phyloP scores from a whole-genome alignment of 805 yeast genomes.

The Torulaspora maleeae region DNA sequence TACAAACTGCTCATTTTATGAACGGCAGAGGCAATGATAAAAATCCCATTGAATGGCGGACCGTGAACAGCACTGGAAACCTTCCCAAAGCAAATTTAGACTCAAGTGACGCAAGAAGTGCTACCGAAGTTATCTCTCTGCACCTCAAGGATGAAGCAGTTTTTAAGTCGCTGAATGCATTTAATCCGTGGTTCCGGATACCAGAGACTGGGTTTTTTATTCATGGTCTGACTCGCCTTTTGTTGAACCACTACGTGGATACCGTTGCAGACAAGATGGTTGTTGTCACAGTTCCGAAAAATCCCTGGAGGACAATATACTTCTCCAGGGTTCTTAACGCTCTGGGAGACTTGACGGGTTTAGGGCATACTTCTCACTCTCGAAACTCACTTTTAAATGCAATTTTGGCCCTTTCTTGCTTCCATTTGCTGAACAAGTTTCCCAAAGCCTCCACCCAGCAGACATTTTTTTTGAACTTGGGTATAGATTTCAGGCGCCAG shows the following conservation, averaged over 20 bases:
- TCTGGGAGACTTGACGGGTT: not conserved
- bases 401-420: not conserved
- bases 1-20: no score
- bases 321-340: not conserved
- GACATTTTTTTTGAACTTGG: not conserved
- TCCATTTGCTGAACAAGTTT: not conserved
- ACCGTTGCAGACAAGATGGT: not conserved
- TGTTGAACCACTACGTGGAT: not conserved
- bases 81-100: not conserved
- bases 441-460: not conserved
- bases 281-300: not conserved
- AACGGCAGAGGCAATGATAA: no score
- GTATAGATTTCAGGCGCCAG: not conserved
- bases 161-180: not conserved
- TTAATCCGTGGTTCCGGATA: not conserved
- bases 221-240: not conserved
- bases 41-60: no score
- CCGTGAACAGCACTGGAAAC: not conserved
- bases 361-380: not conserved
- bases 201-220: not conserved
- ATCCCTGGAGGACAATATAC: not conserved
- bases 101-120: not conserved
- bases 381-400: not conserved
- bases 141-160: not conserved
- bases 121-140: not conserved